These are phyloP conservation scores for Prasinococcaceae sp. DNA, from an alignment of 139 green algal species.

Conservation along the genomic window DNA sequence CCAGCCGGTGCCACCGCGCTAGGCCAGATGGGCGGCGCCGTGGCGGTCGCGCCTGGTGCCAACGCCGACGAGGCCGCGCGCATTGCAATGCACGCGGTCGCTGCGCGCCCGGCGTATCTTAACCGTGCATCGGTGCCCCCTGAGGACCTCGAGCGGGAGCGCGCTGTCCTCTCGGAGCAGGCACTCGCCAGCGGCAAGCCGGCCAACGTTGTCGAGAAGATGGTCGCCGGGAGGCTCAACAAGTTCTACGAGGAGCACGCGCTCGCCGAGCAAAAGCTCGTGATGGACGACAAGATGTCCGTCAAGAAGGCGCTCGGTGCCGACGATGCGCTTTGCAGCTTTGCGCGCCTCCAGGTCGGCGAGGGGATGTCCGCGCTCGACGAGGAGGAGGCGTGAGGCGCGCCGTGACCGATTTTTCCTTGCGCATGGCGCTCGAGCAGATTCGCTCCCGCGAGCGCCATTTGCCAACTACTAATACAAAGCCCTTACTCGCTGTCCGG, in stretches of 20 bases:
- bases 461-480: too few relatives aligned
- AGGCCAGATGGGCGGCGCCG: too few relatives aligned
- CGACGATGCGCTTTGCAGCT: constrained; percentile 1
- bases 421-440: too few relatives aligned
- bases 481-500: too few relatives aligned
- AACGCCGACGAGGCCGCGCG: neutral
- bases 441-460: too few relatives aligned
- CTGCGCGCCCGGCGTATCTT: constrained; percentile 39
- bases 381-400: too few relatives aligned
- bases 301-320: constrained; percentile 27
- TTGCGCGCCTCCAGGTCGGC: constrained; percentile 18
- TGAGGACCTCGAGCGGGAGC: constrained; percentile 12
- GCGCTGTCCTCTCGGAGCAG: constrained; percentile 28
- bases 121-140: constrained; percentile 22
- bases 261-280: constrained; percentile 57
- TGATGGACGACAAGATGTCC: constrained; percentile 50
- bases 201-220: constrained; percentile 55
- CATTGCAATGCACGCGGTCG: constrained; percentile 53
- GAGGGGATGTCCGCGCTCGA: too few relatives aligned
- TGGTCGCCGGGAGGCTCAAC: constrained; percentile 56
- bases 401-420: too few relatives aligned
- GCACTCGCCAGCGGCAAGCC: constrained; percentile 44
- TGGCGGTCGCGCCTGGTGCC: too few relatives aligned
- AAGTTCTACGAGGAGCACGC: constrained; percentile 50
- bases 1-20: too few relatives aligned